A percentile compares a stretch with the other conserved stretches of the same genome.
Conservation (phyloP, 345 rosid species). For the Excoecaria agallocha region DNA sequence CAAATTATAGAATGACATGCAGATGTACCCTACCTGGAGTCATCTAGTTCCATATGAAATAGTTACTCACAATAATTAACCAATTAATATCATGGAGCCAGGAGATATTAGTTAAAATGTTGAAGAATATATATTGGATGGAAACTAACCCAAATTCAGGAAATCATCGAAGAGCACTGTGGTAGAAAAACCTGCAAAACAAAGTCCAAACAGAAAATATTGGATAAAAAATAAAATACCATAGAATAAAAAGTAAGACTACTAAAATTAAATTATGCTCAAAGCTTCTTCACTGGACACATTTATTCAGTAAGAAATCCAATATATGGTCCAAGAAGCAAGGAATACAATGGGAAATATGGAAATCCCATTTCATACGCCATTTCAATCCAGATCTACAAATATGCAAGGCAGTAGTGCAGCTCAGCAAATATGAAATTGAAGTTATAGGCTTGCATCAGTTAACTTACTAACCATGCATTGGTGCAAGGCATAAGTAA, state of each 20-base stretch:
- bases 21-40: not conserved
- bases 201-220: conserved; percentile 8
- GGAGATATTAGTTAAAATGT: not conserved
- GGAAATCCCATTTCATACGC: not conserved
- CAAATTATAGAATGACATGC: not conserved
- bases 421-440: not conserved
- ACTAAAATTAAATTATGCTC: conserved; percentile 6
- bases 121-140: conserved; percentile 3
- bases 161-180: conserved; percentile 87
- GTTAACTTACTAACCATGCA: not conserved
- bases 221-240: not conserved
- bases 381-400: not conserved
- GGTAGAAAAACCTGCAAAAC: conserved; percentile 82
- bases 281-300: not conserved
- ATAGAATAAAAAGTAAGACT: not conserved
- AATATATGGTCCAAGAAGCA: not conserved
- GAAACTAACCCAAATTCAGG: conserved; percentile 71
- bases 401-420: not conserved
- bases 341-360: not conserved
- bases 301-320: not conserved
- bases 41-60: not conserved
- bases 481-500: not conserved
- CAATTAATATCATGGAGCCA: not conserved
- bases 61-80: not conserved
- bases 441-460: not conserved